These are phyloP conservation scores for Chalara sp. DNA, from an alignment of 2,329 filamentous ascomycete genomes.

Conservation along the genomic window DNA sequence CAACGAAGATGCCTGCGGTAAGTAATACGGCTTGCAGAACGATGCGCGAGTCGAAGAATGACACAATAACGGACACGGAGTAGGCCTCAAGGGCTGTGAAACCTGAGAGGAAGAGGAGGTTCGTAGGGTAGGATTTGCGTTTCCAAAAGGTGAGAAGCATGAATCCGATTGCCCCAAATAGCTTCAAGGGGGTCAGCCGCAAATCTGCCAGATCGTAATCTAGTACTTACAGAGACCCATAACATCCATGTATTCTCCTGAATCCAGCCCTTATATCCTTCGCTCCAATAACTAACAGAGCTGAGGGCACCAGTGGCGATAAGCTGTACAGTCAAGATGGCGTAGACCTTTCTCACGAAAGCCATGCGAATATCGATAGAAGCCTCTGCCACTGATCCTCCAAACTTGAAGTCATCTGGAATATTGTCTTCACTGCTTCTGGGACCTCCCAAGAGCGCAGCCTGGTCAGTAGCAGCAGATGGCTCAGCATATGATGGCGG, in stretches of 20 bases:
- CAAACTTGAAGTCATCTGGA: conserved; percentile 98
- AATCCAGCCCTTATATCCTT: conserved; percentile 77
- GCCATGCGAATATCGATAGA: conserved; percentile 95
- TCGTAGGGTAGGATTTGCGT: conserved; percentile 89
- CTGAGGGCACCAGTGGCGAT: conserved; percentile 76
- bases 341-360: conserved; percentile 96
- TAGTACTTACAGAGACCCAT: conserved; percentile 62
- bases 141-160: conserved; percentile 92
- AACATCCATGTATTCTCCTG: conserved; percentile 77
- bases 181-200: conserved; percentile 31
- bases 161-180: conserved; percentile 77
- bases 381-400: conserved; percentile 86
- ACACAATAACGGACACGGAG: conserved; percentile 84
- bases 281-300: conserved; percentile 78
- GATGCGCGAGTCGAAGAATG: conserved; percentile 76
- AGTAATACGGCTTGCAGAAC: conserved; percentile 88
- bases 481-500: conserved; percentile 73
- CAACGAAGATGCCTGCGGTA: conserved; percentile 75
- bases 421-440: conserved; percentile 83
- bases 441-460: conserved; percentile 51
- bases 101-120: conserved; percentile 82
- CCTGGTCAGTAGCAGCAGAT: conserved; percentile 45
- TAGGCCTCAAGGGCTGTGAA: conserved; percentile 95
- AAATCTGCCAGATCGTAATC: not conserved
- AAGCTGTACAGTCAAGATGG: conserved; percentile 93